These are phyloP conservation scores for Xylariaceae sp. DNA, from an alignment of 2,329 filamentous ascomycete genomes.

Conservation along the genomic window DNA sequence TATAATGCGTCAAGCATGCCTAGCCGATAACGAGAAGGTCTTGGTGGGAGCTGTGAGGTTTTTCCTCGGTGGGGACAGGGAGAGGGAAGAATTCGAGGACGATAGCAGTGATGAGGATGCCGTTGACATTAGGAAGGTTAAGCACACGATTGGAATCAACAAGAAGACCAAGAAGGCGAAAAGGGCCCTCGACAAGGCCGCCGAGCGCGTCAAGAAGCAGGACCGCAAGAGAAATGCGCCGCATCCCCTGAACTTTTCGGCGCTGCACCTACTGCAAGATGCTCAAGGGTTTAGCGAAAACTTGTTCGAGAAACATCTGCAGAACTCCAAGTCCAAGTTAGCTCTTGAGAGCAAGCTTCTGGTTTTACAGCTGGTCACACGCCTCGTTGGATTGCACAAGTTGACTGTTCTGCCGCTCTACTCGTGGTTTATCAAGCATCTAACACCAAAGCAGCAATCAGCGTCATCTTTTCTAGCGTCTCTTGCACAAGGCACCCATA, in stretches of 20 bases:
- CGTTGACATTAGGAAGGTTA: constrained; percentile 76
- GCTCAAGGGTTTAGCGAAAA: constrained; percentile 91
- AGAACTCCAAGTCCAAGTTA: constrained; percentile 82
- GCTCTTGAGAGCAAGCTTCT: constrained; percentile 86
- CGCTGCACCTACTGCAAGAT: constrained; percentile 89
- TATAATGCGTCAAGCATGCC: constrained; percentile 91
- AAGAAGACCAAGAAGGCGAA: constrained; percentile 93
- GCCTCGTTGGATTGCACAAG: constrained; percentile 90
- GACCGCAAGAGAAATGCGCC: constrained; percentile 88
- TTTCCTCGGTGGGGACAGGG: constrained; percentile 94
- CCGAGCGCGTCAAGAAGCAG: constrained; percentile 78
- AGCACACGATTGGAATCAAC: constrained; percentile 87
- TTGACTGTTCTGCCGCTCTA: constrained; percentile 88
- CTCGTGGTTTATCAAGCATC: constrained; percentile 93
- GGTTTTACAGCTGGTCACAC: constrained; percentile 88
- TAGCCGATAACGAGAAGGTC: constrained; percentile 93
- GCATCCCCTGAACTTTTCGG: constrained; percentile 92
- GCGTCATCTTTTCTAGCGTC: constrained; percentile 94
- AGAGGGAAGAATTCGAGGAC: constrained; percentile 89
- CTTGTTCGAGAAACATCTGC: constrained; percentile 88
- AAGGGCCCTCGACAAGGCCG: constrained; percentile 76
- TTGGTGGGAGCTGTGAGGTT: constrained; percentile 85
- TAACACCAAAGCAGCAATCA: constrained; percentile 83
- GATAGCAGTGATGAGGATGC: constrained; percentile 83
- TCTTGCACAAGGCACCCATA: constrained; percentile 88